Evolutionary conservation across 1,284 basidiomycete species (phyloP), one percentile per base, ranked within the genome.

Genomic region (Grifola frondosa): DNA sequence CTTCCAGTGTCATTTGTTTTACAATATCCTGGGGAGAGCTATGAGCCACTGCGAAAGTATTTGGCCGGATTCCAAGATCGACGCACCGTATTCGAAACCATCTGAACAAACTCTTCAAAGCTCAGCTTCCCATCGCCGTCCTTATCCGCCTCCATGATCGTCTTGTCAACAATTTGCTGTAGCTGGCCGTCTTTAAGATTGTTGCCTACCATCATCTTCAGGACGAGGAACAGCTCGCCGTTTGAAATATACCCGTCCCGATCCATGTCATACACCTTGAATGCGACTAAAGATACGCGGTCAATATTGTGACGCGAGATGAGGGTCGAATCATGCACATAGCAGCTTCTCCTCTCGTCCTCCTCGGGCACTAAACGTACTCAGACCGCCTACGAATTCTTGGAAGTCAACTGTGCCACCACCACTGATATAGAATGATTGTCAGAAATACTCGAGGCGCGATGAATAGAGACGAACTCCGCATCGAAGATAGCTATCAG

Each of bases 141-240:
- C 65, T 92, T 90, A 65, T 99, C 96, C 13, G 95, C 96, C 70
- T 99, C 96, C 92, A 99, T 96, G 65, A 99, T 99, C 13, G 96
- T 99, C 76, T 99, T 99, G 70, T 99, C 97, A 9, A 99, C 97
- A 54, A 99, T 99, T 68, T 99, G 96, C 67, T 99, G 97, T 53
- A 99, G 71, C 74, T 99, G 97, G 65, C 97, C 91, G 67, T 99
- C 97, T 88, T 99, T 98, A 59, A 98, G 73, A 68, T 99, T 99
- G 67, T 91, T 98, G 25, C 96, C 96, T 32, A 99, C 97, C 96
- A 99, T 99, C 92, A 99, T 98, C 77, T 99, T 99, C 52, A 99
- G 74, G 29, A 99, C 96, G 39, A 99, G 73, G 72, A 98, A 99
- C 34, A 99, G 79, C 69, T 99, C 96, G 44, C 96, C 97, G 62